Evolutionary conservation across 148 eudicot genomes (phyloP), one percentile per base, ranked within the genome.

Genomic region (Tetragonia tetragonoides): DNA sequence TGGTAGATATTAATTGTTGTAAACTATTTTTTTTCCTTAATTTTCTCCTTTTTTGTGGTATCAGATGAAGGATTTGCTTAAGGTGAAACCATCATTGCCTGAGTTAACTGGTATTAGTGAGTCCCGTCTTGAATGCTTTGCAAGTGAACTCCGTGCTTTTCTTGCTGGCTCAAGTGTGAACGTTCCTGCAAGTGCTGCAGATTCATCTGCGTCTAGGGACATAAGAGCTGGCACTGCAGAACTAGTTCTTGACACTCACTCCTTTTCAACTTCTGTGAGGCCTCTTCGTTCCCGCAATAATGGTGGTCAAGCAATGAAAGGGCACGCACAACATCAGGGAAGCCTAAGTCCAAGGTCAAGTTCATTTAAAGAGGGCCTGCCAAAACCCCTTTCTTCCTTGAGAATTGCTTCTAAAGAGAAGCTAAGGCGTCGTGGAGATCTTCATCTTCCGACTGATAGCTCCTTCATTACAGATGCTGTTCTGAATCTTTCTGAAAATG

Each of bases 101-200:
- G 90, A 90, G 66, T 77, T 95, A 68, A 91, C 97, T 81, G 97
- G 99, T 78, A 93, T 95, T 14, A 86, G 92, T 63, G 90, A 95
- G 77, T 86, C 97, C 10, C 96, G 97, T 18, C 94, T 95, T 23
- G 86, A 86, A 81, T 85, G 85, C 80, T 95, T 95, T 77, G 97
- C 93, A 34, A 87, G 86, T 65, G 87, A 84, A 75, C 89, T 95
- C 28, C 90, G 92, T 53, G 80, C 97, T 12, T 88, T 90, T 85
- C 81, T 91, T 76, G 76, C 82, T 68, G 89, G 95, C 61, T 81
- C 92, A 67, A 69, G 81, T 77, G 82, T 77, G 21, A 79, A 67
- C 75, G 77, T 81, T 73, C 81, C 79, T 75, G 79, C 85, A 64
- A 82, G 78, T 66, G 20, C 86, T 8, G 28, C 78, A 20, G 51